These are phyloP conservation scores for Inosperma sp. DNA, from an alignment of 768 basidiomycete genomes.

Conservation along the genomic window DNA sequence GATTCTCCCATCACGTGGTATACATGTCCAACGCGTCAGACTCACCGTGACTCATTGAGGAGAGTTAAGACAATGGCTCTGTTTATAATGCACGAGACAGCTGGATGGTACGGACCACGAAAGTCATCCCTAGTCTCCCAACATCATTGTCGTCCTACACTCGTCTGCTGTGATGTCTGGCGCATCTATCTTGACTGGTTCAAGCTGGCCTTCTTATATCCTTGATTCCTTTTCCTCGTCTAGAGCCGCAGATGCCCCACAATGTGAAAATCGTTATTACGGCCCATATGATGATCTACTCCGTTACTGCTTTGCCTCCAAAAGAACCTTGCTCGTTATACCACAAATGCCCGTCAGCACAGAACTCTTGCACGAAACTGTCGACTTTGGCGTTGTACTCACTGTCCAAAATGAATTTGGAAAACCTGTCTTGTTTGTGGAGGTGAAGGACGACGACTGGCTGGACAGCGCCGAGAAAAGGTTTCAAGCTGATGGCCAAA, in stretches of 20 bases:
- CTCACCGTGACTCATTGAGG: too few relatives aligned
- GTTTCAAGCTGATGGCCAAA: conserved; percentile 29
- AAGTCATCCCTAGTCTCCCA: too few relatives aligned
- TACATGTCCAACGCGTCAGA: too few relatives aligned
- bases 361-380: conserved; percentile 17
- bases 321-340: conserved; percentile 24
- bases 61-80: too few relatives aligned
- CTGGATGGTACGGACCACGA: too few relatives aligned
- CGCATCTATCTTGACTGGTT: too few relatives aligned
- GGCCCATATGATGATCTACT: conserved; percentile 38
- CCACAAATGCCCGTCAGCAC: conserved; percentile 24
- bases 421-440: conserved; percentile 31
- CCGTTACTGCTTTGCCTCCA: conserved; percentile 29
- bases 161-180: too few relatives aligned
- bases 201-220: too few relatives aligned
- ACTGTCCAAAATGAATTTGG: conserved; percentile 28
- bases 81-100: too few relatives aligned
- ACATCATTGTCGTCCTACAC: too few relatives aligned
- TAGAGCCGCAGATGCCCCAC: background rate
- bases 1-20: too few relatives aligned
- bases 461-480: conserved; percentile 23
- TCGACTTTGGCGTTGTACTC: conserved; percentile 27
- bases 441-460: conserved; percentile 32
- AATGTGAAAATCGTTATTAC: conserved; percentile 32
- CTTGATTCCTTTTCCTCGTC: conserved; percentile 9